These are phyloP conservation scores for Cochlearia excelsa DNA, from an alignment of 345 rosid species.

Conservation along the genomic window DNA sequence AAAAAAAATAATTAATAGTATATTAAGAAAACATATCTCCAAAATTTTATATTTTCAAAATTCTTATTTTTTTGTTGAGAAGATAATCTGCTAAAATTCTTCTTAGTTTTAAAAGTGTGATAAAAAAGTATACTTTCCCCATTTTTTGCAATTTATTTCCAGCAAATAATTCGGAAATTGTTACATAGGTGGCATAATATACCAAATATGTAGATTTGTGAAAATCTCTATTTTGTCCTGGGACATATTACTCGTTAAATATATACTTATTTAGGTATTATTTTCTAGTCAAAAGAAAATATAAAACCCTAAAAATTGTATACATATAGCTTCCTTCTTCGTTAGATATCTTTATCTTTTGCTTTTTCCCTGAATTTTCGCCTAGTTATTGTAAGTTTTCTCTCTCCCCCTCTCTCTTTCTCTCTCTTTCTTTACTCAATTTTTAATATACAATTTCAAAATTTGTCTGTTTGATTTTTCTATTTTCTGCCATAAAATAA, in stretches of 20 bases:
- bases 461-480: constrained; percentile 4
- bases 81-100: too few species aligned
- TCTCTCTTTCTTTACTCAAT: neutral
- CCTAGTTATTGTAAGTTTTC: constrained; percentile 23
- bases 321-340: neutral
- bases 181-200: constrained; percentile 4
- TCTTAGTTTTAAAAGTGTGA: too few species aligned
- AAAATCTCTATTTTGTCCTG: neutral
- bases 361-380: constrained; percentile 11
- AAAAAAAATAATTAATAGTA: too few species aligned
- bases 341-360: neutral
- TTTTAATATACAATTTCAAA: neutral
- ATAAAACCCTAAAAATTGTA: constrained; percentile 24
- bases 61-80: too few species aligned
- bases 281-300: neutral
- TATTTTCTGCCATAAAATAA: neutral
- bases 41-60: too few species aligned
- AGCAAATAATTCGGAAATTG: too few species aligned
- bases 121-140: too few species aligned
- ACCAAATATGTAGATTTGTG: neutral
- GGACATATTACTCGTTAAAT: neutral
- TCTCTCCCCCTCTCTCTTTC: neutral
- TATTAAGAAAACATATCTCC: too few species aligned
- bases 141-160: too few species aligned
- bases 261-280: neutral